Evolutionary conservation across 306 rosid genomes (phyloP), one percentile per base, ranked within the genome.

Genomic region (Prunus salicina): DNA sequence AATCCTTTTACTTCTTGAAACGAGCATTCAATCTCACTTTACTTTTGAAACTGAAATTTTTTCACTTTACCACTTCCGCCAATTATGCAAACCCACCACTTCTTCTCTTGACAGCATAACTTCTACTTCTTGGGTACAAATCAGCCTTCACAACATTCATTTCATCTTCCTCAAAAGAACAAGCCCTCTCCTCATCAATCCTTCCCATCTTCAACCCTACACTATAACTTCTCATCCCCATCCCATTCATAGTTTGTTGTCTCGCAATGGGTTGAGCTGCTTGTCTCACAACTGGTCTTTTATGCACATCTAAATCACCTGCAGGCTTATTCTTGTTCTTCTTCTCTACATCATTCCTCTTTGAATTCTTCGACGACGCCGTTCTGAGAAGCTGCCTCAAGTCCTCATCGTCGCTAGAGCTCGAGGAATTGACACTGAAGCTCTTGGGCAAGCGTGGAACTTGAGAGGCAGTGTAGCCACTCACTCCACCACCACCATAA

Each of bases 111-210:
- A 51, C 70, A 60, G 71, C 80, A 77, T 53, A 56, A 45, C 64
- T 75, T 73, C 79, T 79, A 11, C 79, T 82, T 58, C 84, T 85
- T 43, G 83, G 66, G 75, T 74, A 70, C 13, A 85, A 27, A 76
- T 60, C 83, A 3, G 71, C 43, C 47, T 62, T 74, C 15, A 70
- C 64, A 64, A 70, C 64, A 64, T 64, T 14, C 34, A 57, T 52
- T 5, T 61, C 62, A 41, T 87, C 84, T 65, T 87, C 85, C 73
- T 78, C 72, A 83, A 85, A 89, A 61, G 20, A 71, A 79, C 88
- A 85, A 68, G 86, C 84, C 57, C 46, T 83, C 24, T 89, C 91
- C 67, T 85, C 93, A 27, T 89, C 93, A 69, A 89, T 87, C 69
- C 79, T 82, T 50, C 62, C 83, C 80, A 84, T 86, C 50, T 82